phyloP scores from a whole-genome alignment of 345 rosid species.

The Boechera retrofracta region DNA sequence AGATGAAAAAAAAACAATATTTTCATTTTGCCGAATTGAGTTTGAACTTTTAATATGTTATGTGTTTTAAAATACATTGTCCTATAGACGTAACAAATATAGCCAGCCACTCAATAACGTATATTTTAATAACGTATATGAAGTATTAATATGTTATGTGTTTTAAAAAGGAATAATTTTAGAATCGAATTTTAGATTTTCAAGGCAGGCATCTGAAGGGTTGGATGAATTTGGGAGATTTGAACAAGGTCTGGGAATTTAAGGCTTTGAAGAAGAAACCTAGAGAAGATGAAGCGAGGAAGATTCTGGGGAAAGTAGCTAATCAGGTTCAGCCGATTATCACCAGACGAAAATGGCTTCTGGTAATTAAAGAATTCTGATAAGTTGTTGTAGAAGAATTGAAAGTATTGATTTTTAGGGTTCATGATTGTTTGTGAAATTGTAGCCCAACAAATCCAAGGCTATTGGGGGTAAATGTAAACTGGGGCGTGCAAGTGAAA shows the following conservation, averaged over 20 bases:
- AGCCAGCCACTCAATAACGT: too few relatives aligned
- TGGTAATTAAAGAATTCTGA: constrained; percentile 17
- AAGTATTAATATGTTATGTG: too few relatives aligned
- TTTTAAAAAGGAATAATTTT: neutral
- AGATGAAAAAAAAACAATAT: too few relatives aligned
- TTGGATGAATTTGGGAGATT: constrained; percentile 51
- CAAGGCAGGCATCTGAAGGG: neutral
- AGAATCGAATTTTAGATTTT: neutral
- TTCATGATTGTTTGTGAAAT: neutral
- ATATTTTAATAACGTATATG: too few relatives aligned
- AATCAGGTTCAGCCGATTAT: constrained; percentile 58
- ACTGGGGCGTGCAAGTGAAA: constrained; percentile 71
- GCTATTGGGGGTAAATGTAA: constrained; percentile 82
- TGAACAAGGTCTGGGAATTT: constrained; percentile 75
- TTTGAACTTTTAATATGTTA: too few relatives aligned
- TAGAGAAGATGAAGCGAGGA: constrained; percentile 69
- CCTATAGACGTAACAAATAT: too few relatives aligned
- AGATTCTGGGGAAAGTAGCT: constrained; percentile 65
- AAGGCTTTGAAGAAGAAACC: constrained; percentile 69
- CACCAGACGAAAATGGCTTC: constrained; percentile 51
- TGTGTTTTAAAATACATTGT: too few relatives aligned
- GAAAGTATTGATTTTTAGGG: constrained; percentile 3
- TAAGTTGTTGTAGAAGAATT: neutral
- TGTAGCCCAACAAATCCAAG: constrained; percentile 71
- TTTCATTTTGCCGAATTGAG: too few relatives aligned